A percentile compares a stretch with the other conserved stretches of the same genome.
Conservation (phyloP, 2,329 filamentous ascomycete genomes). For the Sclerotinia glacialis region DNA sequence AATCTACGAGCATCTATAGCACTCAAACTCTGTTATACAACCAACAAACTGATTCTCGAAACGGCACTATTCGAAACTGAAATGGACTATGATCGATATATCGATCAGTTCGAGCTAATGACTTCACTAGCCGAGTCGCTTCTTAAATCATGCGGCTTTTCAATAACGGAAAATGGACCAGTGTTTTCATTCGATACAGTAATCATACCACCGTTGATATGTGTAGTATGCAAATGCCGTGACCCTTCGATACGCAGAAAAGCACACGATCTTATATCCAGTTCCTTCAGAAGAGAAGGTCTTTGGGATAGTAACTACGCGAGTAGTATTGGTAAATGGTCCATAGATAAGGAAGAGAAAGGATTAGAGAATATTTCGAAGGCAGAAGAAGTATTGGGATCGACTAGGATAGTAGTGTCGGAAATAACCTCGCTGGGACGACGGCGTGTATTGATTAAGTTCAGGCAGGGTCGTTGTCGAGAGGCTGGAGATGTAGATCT, state of each 20-base stretch:
- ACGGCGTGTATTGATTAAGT: slow-evolving; percentile 10
- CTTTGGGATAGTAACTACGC: slow-evolving; percentile 16
- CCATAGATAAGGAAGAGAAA: slow-evolving; percentile 20
- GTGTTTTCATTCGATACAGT: slow-evolving; percentile 11
- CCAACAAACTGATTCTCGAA: slow-evolving; percentile 13
- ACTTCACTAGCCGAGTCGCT: slow-evolving; percentile 16
- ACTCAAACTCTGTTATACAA: slow-evolving; percentile 5
- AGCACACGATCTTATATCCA: background rate
- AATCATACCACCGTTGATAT: slow-evolving; percentile 11
- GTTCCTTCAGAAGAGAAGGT: slow-evolving; percentile 11
- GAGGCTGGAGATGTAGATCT: background rate
- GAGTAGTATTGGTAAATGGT: slow-evolving; percentile 18
- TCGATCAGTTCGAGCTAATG: slow-evolving; percentile 17
- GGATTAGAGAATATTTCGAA: slow-evolving; percentile 1
- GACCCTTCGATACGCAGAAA: slow-evolving; percentile 16
- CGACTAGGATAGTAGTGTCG: slow-evolving; percentile 1
- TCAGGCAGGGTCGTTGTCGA: background rate
- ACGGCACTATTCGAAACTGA: slow-evolving; percentile 9
- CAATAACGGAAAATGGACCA: background rate
- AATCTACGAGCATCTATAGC: slow-evolving; percentile 13
- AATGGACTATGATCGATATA: slow-evolving; percentile 20
- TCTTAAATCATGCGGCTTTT: slow-evolving; percentile 3
- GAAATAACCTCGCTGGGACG: background rate
- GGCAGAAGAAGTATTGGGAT: slow-evolving; percentile 5
- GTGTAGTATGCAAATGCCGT: slow-evolving; percentile 16